Conservation (phyloP, 2,329 filamentous ascomycete species). For the Hymenoscyphus scutula region DNA sequence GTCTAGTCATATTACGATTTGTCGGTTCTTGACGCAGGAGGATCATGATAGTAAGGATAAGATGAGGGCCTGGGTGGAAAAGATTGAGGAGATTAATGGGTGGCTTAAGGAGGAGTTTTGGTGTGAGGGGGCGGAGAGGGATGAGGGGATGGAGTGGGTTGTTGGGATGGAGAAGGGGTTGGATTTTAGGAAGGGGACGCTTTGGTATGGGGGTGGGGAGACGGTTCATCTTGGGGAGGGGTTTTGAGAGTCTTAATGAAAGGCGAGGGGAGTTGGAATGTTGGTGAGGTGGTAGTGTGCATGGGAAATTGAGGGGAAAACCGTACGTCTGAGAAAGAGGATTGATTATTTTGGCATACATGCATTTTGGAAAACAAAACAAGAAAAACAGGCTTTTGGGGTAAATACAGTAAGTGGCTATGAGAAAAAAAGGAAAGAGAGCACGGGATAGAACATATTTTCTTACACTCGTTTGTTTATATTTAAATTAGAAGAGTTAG, state of each 20-base stretch:
- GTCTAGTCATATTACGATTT: constrained; percentile 86
- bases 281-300: neutral
- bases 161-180: constrained; percentile 84
- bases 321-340: neutral
- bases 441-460: neutral
- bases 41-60: constrained; percentile 56
- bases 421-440: neutral
- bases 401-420: neutral
- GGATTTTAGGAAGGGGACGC: constrained; percentile 67
- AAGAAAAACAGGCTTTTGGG: too few species aligned
- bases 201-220: constrained; percentile 88
- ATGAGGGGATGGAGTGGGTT: constrained; percentile 69
- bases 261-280: neutral
- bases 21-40: constrained; percentile 67
- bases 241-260: constrained; percentile 41
- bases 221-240: constrained; percentile 63
- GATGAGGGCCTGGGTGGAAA: constrained; percentile 61
- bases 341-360: neutral
- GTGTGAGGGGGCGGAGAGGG: constrained; percentile 48
- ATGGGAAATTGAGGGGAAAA: neutral
- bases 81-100: constrained; percentile 73
- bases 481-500: neutral
- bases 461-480: neutral
- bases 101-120: constrained; percentile 73
- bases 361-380: too few species aligned